Evolutionary conservation across 306 rosid species (phyloP), one percentile per base, ranked within the genome.

Genomic region (Medicago ruthenica): DNA sequence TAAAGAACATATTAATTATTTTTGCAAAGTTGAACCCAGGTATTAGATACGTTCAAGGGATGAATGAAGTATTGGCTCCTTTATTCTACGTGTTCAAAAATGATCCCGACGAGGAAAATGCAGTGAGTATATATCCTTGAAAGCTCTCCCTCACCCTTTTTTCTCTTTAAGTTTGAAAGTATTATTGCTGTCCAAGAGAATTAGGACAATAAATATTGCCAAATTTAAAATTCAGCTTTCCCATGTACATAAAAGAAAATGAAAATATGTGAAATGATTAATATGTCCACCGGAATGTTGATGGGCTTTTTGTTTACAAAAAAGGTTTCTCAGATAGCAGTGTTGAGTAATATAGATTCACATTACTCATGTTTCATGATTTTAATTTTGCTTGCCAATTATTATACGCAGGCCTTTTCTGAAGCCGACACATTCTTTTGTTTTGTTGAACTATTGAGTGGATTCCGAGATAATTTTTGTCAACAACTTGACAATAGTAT

Each of bases 361-460:
- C 10, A 11, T 80, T 59, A n/a, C 22, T 51, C 24, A 31, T 73
- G 51, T 65, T 42, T 15, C 24, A 66, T 67, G 58, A 60, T 68
- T 47, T 80, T 80, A 24, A 17, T 39, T 50, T 39, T 60, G 44
- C 7, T 50, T 66, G 74, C 75, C 39, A 67, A 70, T 77, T 76
- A 73, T 79, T 81, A 83, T 80, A 41, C 72, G 85, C 86, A 94
- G 98, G 90, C 83, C 77, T 86, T 76, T 81, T 90, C 93, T 60
- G 97, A 94, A 90, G 95, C 97, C 75, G 98, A 94, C 86, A 87
- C 98, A 63, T 94, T 94, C 85, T 94, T 94, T 89, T 94, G 98
- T 87, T 94, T 92, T 87, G 97, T 92, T 18, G 98, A 94, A 82
- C 70, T 94, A 77, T 85, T 92, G 89, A 90, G 96, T 85, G 97